These are phyloP conservation scores for Acacia pycnantha DNA, from an alignment of 331 rosid genomes.

Conservation along the genomic window DNA sequence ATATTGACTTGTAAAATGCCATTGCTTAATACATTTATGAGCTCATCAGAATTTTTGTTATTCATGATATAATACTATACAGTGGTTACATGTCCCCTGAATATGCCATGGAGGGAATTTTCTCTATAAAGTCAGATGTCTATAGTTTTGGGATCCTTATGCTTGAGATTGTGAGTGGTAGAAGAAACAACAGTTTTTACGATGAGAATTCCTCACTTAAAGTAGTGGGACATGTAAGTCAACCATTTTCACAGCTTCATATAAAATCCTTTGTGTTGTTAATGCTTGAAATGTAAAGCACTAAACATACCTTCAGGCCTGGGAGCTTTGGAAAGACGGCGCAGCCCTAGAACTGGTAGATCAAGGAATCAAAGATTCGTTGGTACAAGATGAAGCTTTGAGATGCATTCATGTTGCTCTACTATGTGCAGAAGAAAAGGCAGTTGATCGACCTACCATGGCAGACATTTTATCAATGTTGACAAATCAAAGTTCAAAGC, in stretches of 20 bases:
- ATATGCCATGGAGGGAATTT: background rate
- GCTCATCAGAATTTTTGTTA: background rate
- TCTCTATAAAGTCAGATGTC: slow-evolving; percentile 7
- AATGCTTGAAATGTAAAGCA: background rate
- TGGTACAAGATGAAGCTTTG: background rate
- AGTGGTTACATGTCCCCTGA: slow-evolving; percentile 16
- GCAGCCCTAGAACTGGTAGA: slow-evolving; percentile 8
- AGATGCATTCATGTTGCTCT: slow-evolving; percentile 19
- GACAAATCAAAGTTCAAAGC: background rate
- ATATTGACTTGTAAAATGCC: no score
- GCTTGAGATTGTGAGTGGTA: slow-evolving; percentile 16
- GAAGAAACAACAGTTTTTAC: slow-evolving; percentile 1
- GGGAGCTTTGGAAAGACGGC: slow-evolving; percentile 14
- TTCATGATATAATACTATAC: background rate
- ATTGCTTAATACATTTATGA: background rate
- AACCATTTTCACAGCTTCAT: background rate
- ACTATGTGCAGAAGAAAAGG: slow-evolving; percentile 10
- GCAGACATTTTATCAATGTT: background rate
- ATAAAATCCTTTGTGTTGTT: background rate
- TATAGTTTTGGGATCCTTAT: slow-evolving; percentile 20
- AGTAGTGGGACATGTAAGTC: slow-evolving; percentile 22
- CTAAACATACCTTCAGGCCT: background rate
- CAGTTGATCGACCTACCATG: slow-evolving; percentile 17
- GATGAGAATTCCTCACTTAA: background rate
- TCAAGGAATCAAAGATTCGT: background rate